Percentiles rank a stretch among this genome's conserved stretches.
Conservation (phyloP, 306 rosid genomes). For the Alnus rubra region DNA sequence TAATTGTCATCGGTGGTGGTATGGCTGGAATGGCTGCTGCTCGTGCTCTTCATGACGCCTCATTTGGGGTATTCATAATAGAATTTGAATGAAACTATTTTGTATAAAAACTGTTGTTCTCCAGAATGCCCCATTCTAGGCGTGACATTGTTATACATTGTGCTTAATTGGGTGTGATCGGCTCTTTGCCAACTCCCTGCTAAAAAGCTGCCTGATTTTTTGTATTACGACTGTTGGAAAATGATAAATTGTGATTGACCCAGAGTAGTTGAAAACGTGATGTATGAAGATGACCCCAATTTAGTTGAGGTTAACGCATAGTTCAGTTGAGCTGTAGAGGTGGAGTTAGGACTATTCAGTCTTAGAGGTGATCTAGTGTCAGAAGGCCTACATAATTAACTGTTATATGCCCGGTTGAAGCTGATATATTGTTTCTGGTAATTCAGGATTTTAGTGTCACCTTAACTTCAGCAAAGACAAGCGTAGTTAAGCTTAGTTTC, state of each 20-base stretch:
- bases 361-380: background rate
- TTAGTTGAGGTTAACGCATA: background rate
- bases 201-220: background rate
- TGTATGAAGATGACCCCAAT: background rate
- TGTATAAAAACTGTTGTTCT: background rate
- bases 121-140: background rate
- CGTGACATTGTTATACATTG: background rate
- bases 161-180: background rate
- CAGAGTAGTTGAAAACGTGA: background rate
- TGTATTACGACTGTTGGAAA: background rate
- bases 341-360: background rate
- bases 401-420: background rate
- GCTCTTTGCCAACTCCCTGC: background rate
- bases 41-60: slow-evolving; percentile 87
- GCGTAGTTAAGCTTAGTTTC: background rate
- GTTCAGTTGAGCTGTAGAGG: background rate
- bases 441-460: background rate
- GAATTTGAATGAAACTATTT: background rate
- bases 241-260: background rate
- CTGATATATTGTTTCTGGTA: background rate
- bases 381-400: background rate
- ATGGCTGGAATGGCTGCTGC: slow-evolving; percentile 96
- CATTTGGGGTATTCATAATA: slow-evolving; percentile 65
- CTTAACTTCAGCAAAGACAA: background rate
- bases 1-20: slow-evolving; percentile 90